phyloP scores from a whole-genome alignment of 2,329 filamentous ascomycete genomes.

The Dothiorella sarmentorum region DNA sequence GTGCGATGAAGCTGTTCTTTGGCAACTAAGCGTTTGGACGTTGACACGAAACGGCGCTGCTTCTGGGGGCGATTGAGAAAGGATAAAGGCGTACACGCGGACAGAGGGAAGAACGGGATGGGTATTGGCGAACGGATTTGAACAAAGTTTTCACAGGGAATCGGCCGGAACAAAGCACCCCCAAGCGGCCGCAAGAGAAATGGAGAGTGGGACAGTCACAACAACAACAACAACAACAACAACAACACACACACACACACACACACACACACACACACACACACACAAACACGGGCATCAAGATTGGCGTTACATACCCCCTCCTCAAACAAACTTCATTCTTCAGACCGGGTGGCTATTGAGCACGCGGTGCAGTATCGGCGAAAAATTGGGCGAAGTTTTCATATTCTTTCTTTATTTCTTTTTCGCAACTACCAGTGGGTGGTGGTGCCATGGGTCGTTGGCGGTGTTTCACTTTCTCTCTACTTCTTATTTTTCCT shows the following conservation, averaged over 20 bases:
- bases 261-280: neutral
- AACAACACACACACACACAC: neutral
- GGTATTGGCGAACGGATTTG: too few species aligned
- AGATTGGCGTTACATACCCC: constrained; percentile 16
- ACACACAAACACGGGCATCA: constrained; percentile 2
- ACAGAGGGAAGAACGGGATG: too few species aligned
- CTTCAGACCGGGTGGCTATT: neutral
- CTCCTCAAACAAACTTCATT: neutral
- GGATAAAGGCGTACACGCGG: neutral
- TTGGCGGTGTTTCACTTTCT: neutral
- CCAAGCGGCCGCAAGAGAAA: too few species aligned
- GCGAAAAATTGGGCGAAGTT: constrained; percentile 2
- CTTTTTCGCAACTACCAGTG: neutral
- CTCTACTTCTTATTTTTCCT: neutral
- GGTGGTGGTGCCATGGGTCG: neutral
- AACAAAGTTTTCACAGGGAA: too few species aligned
- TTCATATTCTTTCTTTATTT: neutral
- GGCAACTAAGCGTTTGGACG: constrained; percentile 18
- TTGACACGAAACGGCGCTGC: neutral
- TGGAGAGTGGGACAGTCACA: too few species aligned
- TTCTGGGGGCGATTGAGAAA: neutral
- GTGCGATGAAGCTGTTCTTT: constrained; percentile 56
- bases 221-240: too few species aligned
- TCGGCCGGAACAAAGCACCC: too few species aligned
- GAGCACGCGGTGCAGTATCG: neutral